Base-by-base conservation (phyloP, 2,329 filamentous ascomycete genomes). In the Pseudogymnoascus sp. region DNA sequence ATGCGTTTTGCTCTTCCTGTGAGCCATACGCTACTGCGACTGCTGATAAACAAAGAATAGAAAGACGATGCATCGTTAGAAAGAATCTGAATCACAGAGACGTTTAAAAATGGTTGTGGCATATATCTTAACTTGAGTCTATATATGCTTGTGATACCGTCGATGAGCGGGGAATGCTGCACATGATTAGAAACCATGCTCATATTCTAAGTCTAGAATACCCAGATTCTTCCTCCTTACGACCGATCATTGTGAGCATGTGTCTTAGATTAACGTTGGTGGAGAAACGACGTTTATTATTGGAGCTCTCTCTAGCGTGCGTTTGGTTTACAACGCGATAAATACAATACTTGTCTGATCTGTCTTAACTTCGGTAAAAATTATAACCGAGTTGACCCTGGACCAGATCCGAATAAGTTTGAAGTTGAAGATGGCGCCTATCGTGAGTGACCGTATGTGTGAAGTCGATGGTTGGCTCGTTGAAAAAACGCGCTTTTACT, bases 31-130 rank as follows among this genome's bases (percentile, higher is more conserved):
- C 41, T 2, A 52, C 41, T 4, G 23, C 4, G 7, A 52, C 23
- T 15, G n/a, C 23, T 8, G 23, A 18, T 26, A 52, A 12, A 18
- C 9, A 28, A 6, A 52, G n/a, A 30, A 52, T n/a, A 18, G 2
- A 35, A 30, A 61, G 81, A 86, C 83, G 76, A 90, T 87, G 69
- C 84, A 92, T 59, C 83, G 80, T 58, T 89, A 87, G 61, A 86
- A 90, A 89, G 89, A 94, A 73, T 92, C 89, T 69, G n/a, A 28
- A 52, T 52, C 41, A 30, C 30, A 33, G 30, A 48, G 9, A 1
- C 41, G n/a, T 30, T 39, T 39, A 10, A 39, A 12, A 39, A 45
- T 15, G 9, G 12, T 13, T 12, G 21, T 3, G 39, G 10, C 21
- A 26, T 45, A n/a, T 45, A 45, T 15, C 23, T 15, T n/a, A 15